Percentiles rank a stretch among this genome's conserved stretches.
Conservation (phyloP, 73 alveolate genomes). For the Vitrella brassicaformis region DNA sequence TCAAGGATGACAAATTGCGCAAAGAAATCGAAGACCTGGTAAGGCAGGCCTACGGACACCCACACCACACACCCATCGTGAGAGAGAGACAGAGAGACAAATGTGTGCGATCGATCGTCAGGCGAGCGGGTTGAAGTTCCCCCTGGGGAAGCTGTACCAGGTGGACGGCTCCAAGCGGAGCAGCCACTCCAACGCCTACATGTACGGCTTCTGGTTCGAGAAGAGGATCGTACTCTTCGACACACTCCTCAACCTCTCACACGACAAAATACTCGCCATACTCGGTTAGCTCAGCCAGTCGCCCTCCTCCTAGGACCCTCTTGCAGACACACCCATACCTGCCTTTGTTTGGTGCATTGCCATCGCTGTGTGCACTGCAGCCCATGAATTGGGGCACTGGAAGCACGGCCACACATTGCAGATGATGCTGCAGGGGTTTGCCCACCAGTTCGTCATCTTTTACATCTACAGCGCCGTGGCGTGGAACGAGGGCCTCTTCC, state of each 20-base stretch:
- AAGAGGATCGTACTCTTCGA: conserved; percentile 13
- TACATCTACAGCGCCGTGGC: too few species aligned
- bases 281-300: neutral
- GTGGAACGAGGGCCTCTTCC: too few species aligned
- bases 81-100: neutral
- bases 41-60: neutral
- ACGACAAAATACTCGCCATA: too few species aligned
- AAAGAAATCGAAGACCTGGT: conserved; percentile 6
- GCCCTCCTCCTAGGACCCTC: neutral
- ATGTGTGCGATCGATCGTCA: neutral
- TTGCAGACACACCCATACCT: too few species aligned
- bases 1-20: neutral
- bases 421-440: too few species aligned
- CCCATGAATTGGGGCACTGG: too few species aligned
- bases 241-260: conserved; percentile 8
- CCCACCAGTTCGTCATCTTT: too few species aligned
- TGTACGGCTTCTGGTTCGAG: conserved; percentile 13
- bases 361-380: too few species aligned
- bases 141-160: conserved; percentile 2
- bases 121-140: conserved; percentile 4
- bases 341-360: too few species aligned
- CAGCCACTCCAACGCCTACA: conserved; percentile 17
- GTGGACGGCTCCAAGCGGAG: conserved; percentile 9
- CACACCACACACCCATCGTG: neutral
- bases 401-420: too few species aligned